Evolutionary conservation across 768 basidiomycete species (phyloP).

Genomic region (Boletus rubescentipes): DNA sequence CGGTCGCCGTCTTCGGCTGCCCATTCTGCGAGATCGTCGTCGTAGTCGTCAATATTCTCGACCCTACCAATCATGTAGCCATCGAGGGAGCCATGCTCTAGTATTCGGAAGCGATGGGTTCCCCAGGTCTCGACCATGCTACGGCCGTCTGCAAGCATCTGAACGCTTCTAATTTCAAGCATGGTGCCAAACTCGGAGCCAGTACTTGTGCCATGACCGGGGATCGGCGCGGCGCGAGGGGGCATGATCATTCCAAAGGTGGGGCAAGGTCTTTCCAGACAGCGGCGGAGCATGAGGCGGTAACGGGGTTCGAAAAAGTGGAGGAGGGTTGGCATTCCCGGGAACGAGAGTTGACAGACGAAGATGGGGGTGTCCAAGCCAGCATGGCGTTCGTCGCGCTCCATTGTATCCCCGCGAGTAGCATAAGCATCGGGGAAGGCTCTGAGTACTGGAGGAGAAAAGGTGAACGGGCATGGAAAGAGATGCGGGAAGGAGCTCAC

Average conservation of each 20-base stretch:
- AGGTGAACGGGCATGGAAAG: slow-evolving; percentile 2
- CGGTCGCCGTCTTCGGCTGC: slow-evolving; percentile 12
- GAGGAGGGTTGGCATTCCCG: slow-evolving; percentile 83
- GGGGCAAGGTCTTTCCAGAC: slow-evolving; percentile 73
- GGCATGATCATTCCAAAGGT: slow-evolving; percentile 94
- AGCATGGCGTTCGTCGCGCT: slow-evolving; percentile 74
- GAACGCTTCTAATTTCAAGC: slow-evolving; percentile 83
- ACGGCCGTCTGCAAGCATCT: slow-evolving; percentile 86
- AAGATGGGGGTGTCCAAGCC: slow-evolving; percentile 90
- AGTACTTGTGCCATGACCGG: slow-evolving; percentile 17
- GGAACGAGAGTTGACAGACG: slow-evolving; percentile 86
- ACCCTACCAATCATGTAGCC: slow-evolving; percentile 88
- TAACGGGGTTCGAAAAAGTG: slow-evolving; percentile 96
- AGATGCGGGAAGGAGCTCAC: slow-evolving; percentile 40
- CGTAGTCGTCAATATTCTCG: slow-evolving; percentile 52
- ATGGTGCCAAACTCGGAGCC: slow-evolving; percentile 81
- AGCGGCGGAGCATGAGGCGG: slow-evolving; percentile 95
- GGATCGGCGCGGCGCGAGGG: slow-evolving; percentile 36
- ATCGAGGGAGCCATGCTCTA: slow-evolving; percentile 81
- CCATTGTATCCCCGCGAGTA: slow-evolving; percentile 62
- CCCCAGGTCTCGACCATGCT: slow-evolving; percentile 82
- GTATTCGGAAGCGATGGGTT: slow-evolving; percentile 73
- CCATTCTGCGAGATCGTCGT: slow-evolving; percentile 34
- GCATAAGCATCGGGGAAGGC: slow-evolving; percentile 67
- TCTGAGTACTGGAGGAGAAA: slow-evolving; percentile 50